Conservation (phyloP, 2,329 filamentous ascomycete genomes). For the Clarireedia sp. region DNA sequence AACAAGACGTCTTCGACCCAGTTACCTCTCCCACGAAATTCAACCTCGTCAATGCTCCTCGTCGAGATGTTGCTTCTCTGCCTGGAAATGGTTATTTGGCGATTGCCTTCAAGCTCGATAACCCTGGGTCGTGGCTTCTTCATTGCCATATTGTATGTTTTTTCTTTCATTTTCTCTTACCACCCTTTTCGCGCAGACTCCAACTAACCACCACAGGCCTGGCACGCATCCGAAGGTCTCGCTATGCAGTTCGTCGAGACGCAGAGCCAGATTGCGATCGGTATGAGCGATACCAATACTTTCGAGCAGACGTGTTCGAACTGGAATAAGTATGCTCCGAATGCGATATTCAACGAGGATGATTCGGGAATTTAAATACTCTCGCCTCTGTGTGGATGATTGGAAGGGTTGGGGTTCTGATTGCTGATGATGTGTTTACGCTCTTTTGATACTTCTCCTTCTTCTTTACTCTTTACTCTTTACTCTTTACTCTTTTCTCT, state of each 20-base stretch:
- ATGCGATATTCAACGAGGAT: constrained; percentile 17
- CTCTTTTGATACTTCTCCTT: not conserved
- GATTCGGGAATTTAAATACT: constrained; percentile 24
- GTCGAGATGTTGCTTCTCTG: constrained; percentile 45
- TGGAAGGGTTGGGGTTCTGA: not conserved
- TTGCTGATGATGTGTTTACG: not conserved
- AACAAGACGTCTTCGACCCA: constrained; percentile 30
- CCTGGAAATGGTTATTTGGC: constrained; percentile 27
- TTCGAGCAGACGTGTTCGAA: constrained; percentile 19
- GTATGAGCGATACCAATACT: constrained; percentile 12
- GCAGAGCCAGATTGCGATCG: constrained; percentile 17
- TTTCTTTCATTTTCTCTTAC: too few species aligned
- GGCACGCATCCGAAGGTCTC: constrained; percentile 48
- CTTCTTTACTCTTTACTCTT: too few species aligned
- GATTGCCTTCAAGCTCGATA: constrained; percentile 28
- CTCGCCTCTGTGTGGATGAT: not conserved
- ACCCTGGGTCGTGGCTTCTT: constrained; percentile 28
- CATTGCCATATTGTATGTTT: constrained; percentile 31
- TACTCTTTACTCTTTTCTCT: not conserved
- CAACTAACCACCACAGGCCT: constrained; percentile 21
- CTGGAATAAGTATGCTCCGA: constrained; percentile 18
- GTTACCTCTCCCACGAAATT: constrained; percentile 21
- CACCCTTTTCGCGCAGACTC: too few species aligned
- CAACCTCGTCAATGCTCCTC: constrained; percentile 38
- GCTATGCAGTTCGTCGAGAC: constrained; percentile 42